Evolutionary conservation across 768 basidiomycete species (phyloP), one percentile per base, ranked within the genome.

Genomic region (Antrodiella citrinella): DNA sequence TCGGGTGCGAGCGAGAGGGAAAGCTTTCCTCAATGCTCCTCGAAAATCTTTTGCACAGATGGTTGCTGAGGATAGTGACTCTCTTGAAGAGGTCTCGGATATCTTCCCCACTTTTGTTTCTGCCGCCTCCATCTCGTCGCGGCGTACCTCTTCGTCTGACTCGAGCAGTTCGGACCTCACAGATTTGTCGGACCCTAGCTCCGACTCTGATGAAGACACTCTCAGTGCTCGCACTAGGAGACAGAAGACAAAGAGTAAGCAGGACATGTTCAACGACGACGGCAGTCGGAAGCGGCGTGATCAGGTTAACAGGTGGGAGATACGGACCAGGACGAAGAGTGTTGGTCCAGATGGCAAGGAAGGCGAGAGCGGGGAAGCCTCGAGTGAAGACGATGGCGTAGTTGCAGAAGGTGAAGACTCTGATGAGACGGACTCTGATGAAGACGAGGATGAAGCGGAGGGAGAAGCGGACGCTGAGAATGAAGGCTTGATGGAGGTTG

Each of bases 321-420:
- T 86, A 48, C 72, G 76, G 25, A 77, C 84, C 10, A 75, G 86
- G 54, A 82, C 82, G 62, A 79, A 72, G 59, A 86, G 85, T 59
- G 82, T 83, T n/a, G 81, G 77, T 51, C 82, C 81, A 23, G 80
- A 71, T 50, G 69, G 81, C 56, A 69, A 70, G 2, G 80, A 78
- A 5, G 77, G 7, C 7, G 21, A 77, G 35, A 81, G 78, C 2
- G 80, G 72, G 0, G 70, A 67, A 0, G 59, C 56, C 3, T 65
- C 64, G 0, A 65, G 64, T 4, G 67, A 56, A 2, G 68, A 60
- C 18, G 68, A 80, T 2, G 82, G 79, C 40, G 79, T 78, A 1
- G 81, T 80, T 0, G 82, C 81, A 3, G 76, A 80, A 0, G 77
- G 78, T 3, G 69, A 75, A 1, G 71, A 67, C 10, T 59, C 49